Evolutionary conservation across 2,329 filamentous ascomycete species (phyloP), one percentile per base, ranked within the genome.

Genomic region (Clarireedia paspali): DNA sequence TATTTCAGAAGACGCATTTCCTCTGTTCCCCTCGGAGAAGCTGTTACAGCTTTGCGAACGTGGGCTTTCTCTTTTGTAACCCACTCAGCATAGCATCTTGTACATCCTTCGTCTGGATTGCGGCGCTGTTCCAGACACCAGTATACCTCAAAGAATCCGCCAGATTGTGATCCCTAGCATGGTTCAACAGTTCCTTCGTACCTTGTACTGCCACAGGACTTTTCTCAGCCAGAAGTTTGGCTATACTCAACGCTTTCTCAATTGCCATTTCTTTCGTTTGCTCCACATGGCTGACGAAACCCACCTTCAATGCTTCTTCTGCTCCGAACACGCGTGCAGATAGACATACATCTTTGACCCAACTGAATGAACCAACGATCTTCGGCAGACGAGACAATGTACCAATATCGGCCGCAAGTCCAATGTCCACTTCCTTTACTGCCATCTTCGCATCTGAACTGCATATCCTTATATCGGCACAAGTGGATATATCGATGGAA

Each of bases 141-240:
- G 91, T 95, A 71, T 96, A 96, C 57, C 82, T 82, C 69, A 97
- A 73, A 47, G 85, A 89, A 63, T 95, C 90, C 47, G 80, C 81
- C 27, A 95, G 82, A 2, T 79, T 77, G 69, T 91, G 83, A 70
- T 95, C 91, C 64, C 89, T 79, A 36, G 85, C 87, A 67, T 86
- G 89, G 71, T 94, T 91, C 67, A 96, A 69, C 60, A 95, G 72
- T 73, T 94, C 88, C 75, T 96, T 96, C 7, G 91, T 95, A 5
- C 88, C 86, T 74, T 90, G 83, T 61, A 92, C 88, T 1, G 90
- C 91, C 23, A 97, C 84, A 0, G 92, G 92, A 67, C 88, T 94
- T 79, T 96, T 96, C 17, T 70, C 75, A 27, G 88, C 87, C 57
- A 96, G 81, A 65, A 83, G 64, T 10, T 67, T 72, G 0, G 86